Conservation (phyloP, 805 yeast genomes). For the Wickerhamomyces strasburgensis region DNA sequence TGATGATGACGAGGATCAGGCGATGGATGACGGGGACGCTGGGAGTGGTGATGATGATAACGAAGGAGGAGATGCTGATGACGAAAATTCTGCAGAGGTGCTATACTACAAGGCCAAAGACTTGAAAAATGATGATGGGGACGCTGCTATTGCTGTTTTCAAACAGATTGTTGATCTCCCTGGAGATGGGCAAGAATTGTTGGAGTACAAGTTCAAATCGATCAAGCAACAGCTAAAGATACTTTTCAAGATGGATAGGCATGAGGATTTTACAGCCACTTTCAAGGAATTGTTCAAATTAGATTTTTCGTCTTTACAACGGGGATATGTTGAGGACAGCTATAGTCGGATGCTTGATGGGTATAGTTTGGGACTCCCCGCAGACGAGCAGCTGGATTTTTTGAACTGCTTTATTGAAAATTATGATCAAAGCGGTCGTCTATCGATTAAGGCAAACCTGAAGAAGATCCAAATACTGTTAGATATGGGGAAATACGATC, state of each 20-base stretch:
- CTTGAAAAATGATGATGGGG: slow-evolving; percentile 22
- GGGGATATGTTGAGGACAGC: slow-evolving; percentile 29
- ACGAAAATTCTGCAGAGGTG: slow-evolving; percentile 28
- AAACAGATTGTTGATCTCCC: slow-evolving; percentile 24
- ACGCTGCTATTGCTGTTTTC: slow-evolving; percentile 16
- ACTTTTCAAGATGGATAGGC: slow-evolving; percentile 17
- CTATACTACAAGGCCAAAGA: slow-evolving; percentile 24
- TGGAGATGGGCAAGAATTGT: slow-evolving; percentile 29
- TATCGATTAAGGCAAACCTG: slow-evolving; percentile 45
- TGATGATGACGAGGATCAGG: slow-evolving; percentile 14
- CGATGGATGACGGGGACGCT: not conserved
- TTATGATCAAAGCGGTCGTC: slow-evolving; percentile 31
- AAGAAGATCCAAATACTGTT: slow-evolving; percentile 37
- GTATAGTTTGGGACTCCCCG: slow-evolving; percentile 18
- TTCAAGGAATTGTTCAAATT: slow-evolving; percentile 9
- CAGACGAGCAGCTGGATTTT: slow-evolving; percentile 25
- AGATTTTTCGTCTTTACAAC: slow-evolving; percentile 15
- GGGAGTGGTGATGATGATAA: slow-evolving; percentile 23
- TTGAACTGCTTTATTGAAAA: slow-evolving; percentile 26
- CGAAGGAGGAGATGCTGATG: slow-evolving; percentile 8
- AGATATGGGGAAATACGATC: slow-evolving; percentile 24
- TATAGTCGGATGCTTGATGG: slow-evolving; percentile 37
- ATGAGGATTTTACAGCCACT: slow-evolving; percentile 8
- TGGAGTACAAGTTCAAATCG: slow-evolving; percentile 23
- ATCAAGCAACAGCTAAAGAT: slow-evolving; percentile 22